phyloP scores from a whole-genome alignment of 352 stramenopile genomes.

The Globisporangium paroecandrum region DNA sequence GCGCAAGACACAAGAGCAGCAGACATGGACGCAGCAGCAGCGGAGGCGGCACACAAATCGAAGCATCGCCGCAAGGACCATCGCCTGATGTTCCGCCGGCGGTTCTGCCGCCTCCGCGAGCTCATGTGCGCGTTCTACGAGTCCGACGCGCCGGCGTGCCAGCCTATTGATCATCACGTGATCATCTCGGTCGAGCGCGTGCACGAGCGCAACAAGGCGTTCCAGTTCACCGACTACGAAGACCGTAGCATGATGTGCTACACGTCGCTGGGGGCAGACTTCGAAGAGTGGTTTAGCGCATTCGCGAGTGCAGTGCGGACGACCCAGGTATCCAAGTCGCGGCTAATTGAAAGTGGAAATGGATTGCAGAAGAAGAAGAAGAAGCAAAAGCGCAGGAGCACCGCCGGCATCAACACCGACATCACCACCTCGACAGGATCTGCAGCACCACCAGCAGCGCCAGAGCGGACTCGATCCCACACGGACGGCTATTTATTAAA shows the following conservation, averaged over 20 bases:
- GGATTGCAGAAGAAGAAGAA: background rate
- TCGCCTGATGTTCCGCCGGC: conserved; percentile 20
- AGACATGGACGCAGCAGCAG: background rate
- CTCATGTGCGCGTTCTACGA: conserved; percentile 43
- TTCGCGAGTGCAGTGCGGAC: conserved; percentile 33
- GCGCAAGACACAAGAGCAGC: background rate
- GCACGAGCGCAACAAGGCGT: conserved; percentile 48
- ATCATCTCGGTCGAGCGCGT: conserved; percentile 37
- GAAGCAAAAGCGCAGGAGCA: background rate
- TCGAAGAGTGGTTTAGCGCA: conserved; percentile 42
- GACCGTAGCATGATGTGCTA: conserved; percentile 36
- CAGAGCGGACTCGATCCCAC: background rate
- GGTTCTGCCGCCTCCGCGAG: conserved; percentile 39
- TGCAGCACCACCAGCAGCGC: background rate
- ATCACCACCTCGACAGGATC: background rate
- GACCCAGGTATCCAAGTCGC: conserved; percentile 34
- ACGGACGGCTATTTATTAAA: conserved; percentile 6
- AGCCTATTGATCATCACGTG: conserved; percentile 29
- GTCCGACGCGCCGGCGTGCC: conserved; percentile 16
- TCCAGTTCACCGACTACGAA: conserved; percentile 43
- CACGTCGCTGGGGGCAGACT: conserved; percentile 36
- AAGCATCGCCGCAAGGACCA: background rate
- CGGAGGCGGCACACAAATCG: background rate
- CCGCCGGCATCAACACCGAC: too few species aligned
- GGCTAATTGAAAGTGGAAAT: background rate